Conservation (phyloP, 352 stramenopile genomes). For the Peronospora farinosa region DNA sequence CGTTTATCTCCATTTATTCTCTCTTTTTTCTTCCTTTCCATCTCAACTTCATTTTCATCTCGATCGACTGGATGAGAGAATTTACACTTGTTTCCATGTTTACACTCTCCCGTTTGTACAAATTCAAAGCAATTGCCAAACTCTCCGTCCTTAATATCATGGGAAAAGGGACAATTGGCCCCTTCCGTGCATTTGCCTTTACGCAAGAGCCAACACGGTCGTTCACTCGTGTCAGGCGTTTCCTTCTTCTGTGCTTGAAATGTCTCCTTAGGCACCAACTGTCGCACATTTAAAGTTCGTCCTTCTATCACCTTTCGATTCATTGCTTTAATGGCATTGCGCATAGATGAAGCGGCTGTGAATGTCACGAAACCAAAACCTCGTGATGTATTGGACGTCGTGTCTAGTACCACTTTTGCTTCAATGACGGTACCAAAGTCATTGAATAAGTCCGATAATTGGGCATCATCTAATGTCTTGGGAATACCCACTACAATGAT, state of each 20-base stretch:
- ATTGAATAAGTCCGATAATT: slow-evolving; percentile 64
- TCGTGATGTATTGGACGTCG: slow-evolving; percentile 46
- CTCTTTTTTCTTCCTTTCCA: slow-evolving; percentile 3
- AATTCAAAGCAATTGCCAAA: slow-evolving; percentile 81
- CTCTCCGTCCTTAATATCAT: slow-evolving; percentile 62
- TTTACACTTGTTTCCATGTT: slow-evolving; percentile 65
- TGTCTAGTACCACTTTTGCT: slow-evolving; percentile 68
- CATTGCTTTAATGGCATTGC: slow-evolving; percentile 66
- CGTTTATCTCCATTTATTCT: slow-evolving; percentile 33
- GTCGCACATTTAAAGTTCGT: slow-evolving; percentile 66
- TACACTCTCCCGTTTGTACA: slow-evolving; percentile 62
- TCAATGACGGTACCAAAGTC: slow-evolving; percentile 64
- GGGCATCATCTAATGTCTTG: slow-evolving; percentile 65
- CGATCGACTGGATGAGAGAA: slow-evolving; percentile 41
- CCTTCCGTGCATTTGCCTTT: slow-evolving; percentile 79
- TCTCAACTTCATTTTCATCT: slow-evolving; percentile 5
- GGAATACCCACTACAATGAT: slow-evolving; percentile 78
- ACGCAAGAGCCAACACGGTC: slow-evolving; percentile 63
- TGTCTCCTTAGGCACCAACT: slow-evolving; percentile 66
- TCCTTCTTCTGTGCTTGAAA: slow-evolving; percentile 46
- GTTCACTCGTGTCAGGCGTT: slow-evolving; percentile 33
- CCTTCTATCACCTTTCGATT: slow-evolving; percentile 68
- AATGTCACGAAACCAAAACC: slow-evolving; percentile 85
- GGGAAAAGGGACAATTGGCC: slow-evolving; percentile 61
- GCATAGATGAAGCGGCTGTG: slow-evolving; percentile 59